Percentiles rank a stretch among this genome's conserved stretches.
Conservation (phyloP, 2,329 filamentous ascomycete species). For the Aspergillus japonicus region DNA sequence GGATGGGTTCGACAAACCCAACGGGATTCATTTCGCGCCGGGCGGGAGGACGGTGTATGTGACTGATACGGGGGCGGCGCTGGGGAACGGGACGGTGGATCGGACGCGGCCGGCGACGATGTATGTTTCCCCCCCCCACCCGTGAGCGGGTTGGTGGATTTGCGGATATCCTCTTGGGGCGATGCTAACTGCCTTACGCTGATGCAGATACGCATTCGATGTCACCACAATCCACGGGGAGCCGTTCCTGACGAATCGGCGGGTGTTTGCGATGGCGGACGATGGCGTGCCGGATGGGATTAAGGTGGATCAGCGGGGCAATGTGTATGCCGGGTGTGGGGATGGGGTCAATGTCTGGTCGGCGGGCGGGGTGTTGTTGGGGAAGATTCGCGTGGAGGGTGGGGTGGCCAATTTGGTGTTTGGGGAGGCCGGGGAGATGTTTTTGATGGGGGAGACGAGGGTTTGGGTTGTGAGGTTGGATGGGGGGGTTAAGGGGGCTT, state of each 20-base stretch:
- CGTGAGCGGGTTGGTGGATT: no score
- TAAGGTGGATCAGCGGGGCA: constrained; percentile 53
- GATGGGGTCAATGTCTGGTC: constrained; percentile 57
- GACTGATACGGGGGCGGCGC: constrained; percentile 39
- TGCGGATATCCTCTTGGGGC: no score
- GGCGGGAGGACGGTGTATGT: constrained; percentile 43
- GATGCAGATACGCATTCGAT: constrained; percentile 49
- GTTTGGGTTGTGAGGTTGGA: constrained; percentile 45
- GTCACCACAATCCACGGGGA: constrained; percentile 36
- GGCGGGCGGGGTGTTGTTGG: constrained; percentile 48
- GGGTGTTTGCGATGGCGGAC: constrained; percentile 53
- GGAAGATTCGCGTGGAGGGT: constrained; percentile 56
- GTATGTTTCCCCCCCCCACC: constrained; percentile 20
- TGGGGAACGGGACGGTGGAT: constrained; percentile 24
- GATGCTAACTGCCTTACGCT: background rate
- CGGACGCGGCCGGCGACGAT: constrained; percentile 25
- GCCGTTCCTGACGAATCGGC: constrained; percentile 48
- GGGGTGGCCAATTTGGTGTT: constrained; percentile 52
- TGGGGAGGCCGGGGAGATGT: constrained; percentile 33
- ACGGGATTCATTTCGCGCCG: constrained; percentile 44
- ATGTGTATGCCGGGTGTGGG: constrained; percentile 55
- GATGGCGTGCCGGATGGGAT: constrained; percentile 48
- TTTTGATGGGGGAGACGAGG: constrained; percentile 48
- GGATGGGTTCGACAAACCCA: constrained; percentile 40
- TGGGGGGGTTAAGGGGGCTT: background rate